Evolutionary conservation across 345 rosid genomes (phyloP), one percentile per base, ranked within the genome.

Genomic region (Eucalyptus melliodora): DNA sequence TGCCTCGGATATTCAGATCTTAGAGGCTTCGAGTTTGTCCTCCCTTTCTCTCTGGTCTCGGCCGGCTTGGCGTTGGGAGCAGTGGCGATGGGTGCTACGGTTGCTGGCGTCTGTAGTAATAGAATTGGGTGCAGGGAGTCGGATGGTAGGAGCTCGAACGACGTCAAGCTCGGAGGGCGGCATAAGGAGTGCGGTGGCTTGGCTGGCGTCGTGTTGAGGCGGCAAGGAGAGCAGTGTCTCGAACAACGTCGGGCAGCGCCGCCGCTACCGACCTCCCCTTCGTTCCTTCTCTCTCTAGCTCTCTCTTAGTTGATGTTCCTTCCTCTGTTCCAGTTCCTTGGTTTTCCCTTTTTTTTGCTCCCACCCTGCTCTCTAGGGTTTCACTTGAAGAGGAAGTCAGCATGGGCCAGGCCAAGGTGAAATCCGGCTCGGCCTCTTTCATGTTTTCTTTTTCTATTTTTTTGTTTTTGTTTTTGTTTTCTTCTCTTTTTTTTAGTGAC

Each of bases 61-160:
- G 49, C 13, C 49, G 13, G 0, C 49, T 47, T 0, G 4, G 49
- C 4, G 13, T 47, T 0, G 13, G 4, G 49, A 3, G 49, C 4
- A 1, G 49, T 0, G 4, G 49, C 13, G 0, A 47, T 0, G 0
- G 13, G 49, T 47, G 49, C 0, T 47, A 3, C 0, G 11, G 49
- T 2, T 47, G 4, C 0, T 47, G 49, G 49, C 4, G 1, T 47
- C 49, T 0, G 12, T 0, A 10, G 49, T 0, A 47, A 1, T 0
- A 0, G 49, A 4, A 0, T 47, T 12, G 4, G 1, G 49, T 45
- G 49, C 1, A 45, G 0, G 49, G 49, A 45, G 49, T 45, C 1
- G 4, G 0, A 45, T 0, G 4, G 4, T 3, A 45, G 3, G 13
- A 47, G 49, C 13, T 47, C 49, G 0, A 47, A 47, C 0, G 49